Percentiles rank a stretch among this genome's conserved stretches.
Conservation (phyloP, 1,284 basidiomycete genomes). For the Gomphus bonarii region DNA sequence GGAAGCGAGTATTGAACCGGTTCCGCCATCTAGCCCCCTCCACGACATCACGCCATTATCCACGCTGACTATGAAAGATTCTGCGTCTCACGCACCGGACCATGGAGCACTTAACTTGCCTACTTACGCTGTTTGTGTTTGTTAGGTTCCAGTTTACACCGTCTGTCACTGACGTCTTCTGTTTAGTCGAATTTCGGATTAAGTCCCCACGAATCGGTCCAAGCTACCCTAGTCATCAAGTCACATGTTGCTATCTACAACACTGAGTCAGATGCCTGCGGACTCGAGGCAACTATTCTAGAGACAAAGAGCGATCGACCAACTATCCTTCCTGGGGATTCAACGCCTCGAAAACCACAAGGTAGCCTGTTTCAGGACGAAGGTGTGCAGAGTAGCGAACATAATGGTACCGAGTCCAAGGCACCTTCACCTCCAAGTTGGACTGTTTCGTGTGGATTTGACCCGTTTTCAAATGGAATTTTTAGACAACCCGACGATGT, state of each 20-base stretch:
- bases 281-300: not conserved
- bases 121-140: not conserved
- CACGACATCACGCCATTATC: not conserved
- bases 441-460: not conserved
- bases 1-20: constrained; percentile 2
- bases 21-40: not conserved
- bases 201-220: not conserved
- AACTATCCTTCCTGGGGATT: not conserved
- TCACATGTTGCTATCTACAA: not conserved
- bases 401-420: constrained; percentile 7
- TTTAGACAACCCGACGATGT: not conserved
- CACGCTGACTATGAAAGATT: not conserved
- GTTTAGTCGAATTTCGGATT: not conserved
- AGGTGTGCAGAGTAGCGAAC: not conserved
- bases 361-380: not conserved
- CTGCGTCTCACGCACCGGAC: not conserved
- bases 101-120: not conserved
- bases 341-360: not conserved
- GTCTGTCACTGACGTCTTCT: not conserved
- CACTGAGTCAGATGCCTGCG: not conserved
- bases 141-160: not conserved
- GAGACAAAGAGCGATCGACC: not conserved
- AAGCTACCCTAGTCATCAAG: not conserved
- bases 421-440: not conserved
- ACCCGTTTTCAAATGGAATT: not conserved